These are phyloP conservation scores for Huiozyma sinensis DNA, from an alignment of 805 yeast genomes.

Conservation along the genomic window DNA sequence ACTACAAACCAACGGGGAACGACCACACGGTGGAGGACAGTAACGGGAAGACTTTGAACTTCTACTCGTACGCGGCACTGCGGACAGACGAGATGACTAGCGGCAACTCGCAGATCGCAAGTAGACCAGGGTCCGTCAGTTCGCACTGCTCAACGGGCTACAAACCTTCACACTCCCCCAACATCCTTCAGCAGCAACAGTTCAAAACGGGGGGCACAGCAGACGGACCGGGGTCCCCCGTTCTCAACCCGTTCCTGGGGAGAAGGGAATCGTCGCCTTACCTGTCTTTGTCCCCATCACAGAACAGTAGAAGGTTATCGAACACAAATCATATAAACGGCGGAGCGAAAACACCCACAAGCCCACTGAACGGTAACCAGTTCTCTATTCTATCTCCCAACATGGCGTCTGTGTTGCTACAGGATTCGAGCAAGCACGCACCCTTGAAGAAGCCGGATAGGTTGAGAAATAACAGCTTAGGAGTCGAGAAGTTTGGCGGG, in stretches of 20 bases:
- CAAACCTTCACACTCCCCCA: slow-evolving; percentile 3
- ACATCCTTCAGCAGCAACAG: slow-evolving; percentile 7
- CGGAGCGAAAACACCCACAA: slow-evolving; percentile 15
- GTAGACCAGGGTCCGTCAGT: slow-evolving; percentile 49
- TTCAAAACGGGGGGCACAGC: not conserved
- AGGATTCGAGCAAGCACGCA: not conserved
- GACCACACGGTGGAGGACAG: not conserved
- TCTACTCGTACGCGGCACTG: slow-evolving; percentile 75
- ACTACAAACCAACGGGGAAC: slow-evolving; percentile 6
- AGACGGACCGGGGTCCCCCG: not conserved
- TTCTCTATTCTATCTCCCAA: not conserved
- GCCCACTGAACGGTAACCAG: slow-evolving; percentile 1
- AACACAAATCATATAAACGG: slow-evolving; percentile 3
- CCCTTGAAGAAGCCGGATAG: not conserved
- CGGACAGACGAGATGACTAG: slow-evolving; percentile 45
- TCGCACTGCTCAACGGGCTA: slow-evolving; percentile 5
- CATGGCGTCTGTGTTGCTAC: not conserved
- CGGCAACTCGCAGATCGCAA: slow-evolving; percentile 7
- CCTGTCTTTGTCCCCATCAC: slow-evolving; percentile 3
- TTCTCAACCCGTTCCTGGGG: slow-evolving; percentile 16
- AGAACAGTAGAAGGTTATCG: slow-evolving; percentile 5
- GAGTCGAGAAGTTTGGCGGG: too few relatives aligned
- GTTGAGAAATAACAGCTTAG: not conserved
- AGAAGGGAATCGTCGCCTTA: slow-evolving; percentile 8
- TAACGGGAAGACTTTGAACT: slow-evolving; percentile 27